These are phyloP conservation scores for Candida boleticola DNA, from an alignment of 805 yeast genomes.

Conservation along the genomic window DNA sequence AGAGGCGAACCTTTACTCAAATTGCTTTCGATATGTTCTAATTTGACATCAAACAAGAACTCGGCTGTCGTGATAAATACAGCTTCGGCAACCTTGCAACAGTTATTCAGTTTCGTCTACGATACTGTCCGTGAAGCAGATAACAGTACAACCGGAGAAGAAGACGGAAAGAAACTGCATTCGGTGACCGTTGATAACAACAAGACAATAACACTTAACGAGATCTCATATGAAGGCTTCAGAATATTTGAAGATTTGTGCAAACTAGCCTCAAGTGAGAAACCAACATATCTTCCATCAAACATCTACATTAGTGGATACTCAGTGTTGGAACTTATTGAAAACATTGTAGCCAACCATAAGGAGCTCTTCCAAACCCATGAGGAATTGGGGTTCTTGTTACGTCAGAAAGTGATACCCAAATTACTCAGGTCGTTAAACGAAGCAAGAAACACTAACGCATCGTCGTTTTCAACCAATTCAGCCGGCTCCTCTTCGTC, in stretches of 20 bases:
- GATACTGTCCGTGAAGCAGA: slow-evolving; percentile 50
- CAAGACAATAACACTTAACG: slow-evolving; percentile 41
- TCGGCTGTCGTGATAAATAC: slow-evolving; percentile 80
- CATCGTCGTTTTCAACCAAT: background rate
- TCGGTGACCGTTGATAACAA: slow-evolving; percentile 48
- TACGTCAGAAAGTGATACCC: slow-evolving; percentile 73
- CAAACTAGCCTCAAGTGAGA: slow-evolving; percentile 56
- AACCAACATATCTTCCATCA: slow-evolving; percentile 52
- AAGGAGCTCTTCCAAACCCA: slow-evolving; percentile 52
- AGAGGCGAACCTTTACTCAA: slow-evolving; percentile 55
- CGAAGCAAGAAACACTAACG: slow-evolving; percentile 2
- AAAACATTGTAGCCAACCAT: slow-evolving; percentile 71
- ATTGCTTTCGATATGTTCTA: slow-evolving; percentile 66
- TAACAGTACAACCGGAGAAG: slow-evolving; percentile 16
- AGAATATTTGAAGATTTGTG: slow-evolving; percentile 73
- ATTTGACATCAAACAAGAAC: slow-evolving; percentile 66
- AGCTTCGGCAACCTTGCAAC: slow-evolving; percentile 91
- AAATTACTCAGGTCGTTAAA: slow-evolving; percentile 62
- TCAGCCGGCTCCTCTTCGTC: slow-evolving; percentile 38
- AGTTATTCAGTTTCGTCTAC: slow-evolving; percentile 72
- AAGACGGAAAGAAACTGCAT: slow-evolving; percentile 7
- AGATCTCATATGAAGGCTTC: slow-evolving; percentile 66
- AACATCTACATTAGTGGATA: slow-evolving; percentile 52
- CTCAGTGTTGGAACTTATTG: slow-evolving; percentile 80
- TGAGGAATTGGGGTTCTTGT: slow-evolving; percentile 61